phyloP scores from a whole-genome alignment of 768 basidiomycete genomes.

The Russula dissimulans region DNA sequence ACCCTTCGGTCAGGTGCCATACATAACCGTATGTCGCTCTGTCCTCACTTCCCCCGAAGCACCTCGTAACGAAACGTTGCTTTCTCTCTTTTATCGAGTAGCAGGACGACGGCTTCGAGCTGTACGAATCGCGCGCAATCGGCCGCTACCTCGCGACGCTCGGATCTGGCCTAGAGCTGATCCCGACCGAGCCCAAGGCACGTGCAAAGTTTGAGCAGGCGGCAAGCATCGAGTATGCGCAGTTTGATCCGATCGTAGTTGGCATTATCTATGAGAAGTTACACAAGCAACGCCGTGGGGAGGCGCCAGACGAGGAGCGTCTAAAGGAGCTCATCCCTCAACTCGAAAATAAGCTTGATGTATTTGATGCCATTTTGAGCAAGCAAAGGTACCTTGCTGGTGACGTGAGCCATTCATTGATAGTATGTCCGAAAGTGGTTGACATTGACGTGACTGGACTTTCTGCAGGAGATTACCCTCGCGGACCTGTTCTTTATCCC shows the following conservation, averaged over 20 bases:
- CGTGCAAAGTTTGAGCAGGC: constrained; percentile 25
- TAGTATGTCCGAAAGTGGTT: too few species aligned
- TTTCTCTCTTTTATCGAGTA: neutral
- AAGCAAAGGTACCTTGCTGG: constrained; percentile 14
- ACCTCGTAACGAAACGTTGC: too few species aligned
- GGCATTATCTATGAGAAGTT: neutral
- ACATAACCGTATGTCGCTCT: neutral
- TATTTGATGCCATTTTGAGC: neutral
- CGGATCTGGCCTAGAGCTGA: constrained; percentile 21
- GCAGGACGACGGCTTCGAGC: constrained; percentile 24
- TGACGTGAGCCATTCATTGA: neutral
- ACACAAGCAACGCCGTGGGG: neutral
- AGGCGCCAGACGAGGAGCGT: neutral
- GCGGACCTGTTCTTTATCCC: constrained; percentile 10
- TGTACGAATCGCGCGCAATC: constrained; percentile 25
- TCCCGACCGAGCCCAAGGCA: constrained; percentile 19
- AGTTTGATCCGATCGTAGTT: neutral
- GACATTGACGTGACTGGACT: neutral
- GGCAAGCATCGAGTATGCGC: constrained; percentile 22
- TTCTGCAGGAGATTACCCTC: constrained; percentile 1
- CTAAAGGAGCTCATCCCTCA: neutral
- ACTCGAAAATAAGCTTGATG: constrained; percentile 4
- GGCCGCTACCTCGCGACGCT: constrained; percentile 20
- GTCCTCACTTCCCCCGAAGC: too few species aligned
- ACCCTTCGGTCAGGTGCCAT: constrained; percentile 15